These are phyloP conservation scores for Dioscorea cayenensis DNA, from an alignment of 116 monocot genomes.

Conservation along the genomic window DNA sequence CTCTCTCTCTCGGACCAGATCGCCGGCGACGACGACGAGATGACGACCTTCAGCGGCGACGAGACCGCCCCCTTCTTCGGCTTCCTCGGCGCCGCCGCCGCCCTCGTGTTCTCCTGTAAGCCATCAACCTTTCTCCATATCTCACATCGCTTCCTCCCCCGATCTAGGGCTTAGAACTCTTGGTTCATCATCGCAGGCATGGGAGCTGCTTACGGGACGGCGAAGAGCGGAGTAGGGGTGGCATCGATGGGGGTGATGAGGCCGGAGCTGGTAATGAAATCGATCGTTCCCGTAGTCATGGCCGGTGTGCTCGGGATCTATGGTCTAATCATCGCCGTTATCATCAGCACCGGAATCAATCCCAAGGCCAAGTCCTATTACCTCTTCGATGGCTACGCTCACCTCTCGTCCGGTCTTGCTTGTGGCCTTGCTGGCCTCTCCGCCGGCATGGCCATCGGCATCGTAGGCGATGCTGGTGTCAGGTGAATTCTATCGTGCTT, in stretches of 20 bases:
- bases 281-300: conserved; percentile 81
- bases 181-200: conserved; percentile 32
- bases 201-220: conserved; percentile 81
- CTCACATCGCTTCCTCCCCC: background rate
- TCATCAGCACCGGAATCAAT: conserved; percentile 79
- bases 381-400: conserved; percentile 67
- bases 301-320: conserved; percentile 82
- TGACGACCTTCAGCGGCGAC: conserved; percentile 74
- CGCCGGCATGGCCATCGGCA: conserved; percentile 77
- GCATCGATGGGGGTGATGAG: conserved; percentile 85
- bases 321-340: conserved; percentile 75
- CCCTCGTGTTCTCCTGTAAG: conserved; percentile 95
- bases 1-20: background rate
- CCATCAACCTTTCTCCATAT: too few species aligned
- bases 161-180: background rate
- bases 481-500: conserved; percentile 17
- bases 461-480: conserved; percentile 71
- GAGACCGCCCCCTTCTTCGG: conserved; percentile 97
- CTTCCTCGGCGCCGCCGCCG: conserved; percentile 90
- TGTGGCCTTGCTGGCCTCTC: conserved; percentile 67
- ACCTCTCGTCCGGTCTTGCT: conserved; percentile 69
- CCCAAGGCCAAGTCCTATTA: conserved; percentile 80
- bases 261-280: conserved; percentile 80
- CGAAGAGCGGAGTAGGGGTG: conserved; percentile 77
- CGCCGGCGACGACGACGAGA: conserved; percentile 3